Conservation (phyloP, 2,329 filamentous ascomycete species). For the Sarocladium strictum region DNA sequence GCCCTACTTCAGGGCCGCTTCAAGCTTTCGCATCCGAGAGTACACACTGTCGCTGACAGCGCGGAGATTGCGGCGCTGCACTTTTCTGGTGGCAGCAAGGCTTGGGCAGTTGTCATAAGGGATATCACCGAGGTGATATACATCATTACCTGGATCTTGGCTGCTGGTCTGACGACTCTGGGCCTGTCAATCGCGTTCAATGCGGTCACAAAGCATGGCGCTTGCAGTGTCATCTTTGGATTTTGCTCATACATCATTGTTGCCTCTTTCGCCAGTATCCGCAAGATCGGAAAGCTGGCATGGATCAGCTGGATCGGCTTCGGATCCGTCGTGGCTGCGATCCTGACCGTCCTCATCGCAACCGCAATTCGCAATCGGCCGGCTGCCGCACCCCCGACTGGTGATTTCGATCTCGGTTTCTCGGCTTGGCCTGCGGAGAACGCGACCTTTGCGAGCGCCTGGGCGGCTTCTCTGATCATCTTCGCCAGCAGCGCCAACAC, state of each 20-base stretch:
- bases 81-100: not conserved
- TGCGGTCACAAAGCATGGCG: constrained; percentile 1
- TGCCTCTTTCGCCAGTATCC: not conserved
- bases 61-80: constrained; percentile 6
- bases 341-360: constrained; percentile 8
- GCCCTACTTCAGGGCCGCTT: constrained; percentile 4
- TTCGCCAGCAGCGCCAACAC: constrained; percentile 7
- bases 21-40: constrained; percentile 3
- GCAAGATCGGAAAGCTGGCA: constrained; percentile 8
- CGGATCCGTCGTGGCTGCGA: constrained; percentile 5
- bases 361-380: constrained; percentile 4
- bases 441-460: constrained; percentile 5
- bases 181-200: constrained; percentile 7
- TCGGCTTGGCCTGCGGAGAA: constrained; percentile 1
- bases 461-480: constrained; percentile 8
- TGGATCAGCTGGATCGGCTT: constrained; percentile 8
- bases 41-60: constrained; percentile 7
- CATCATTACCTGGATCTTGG: constrained; percentile 2
- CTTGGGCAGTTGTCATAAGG: not conserved
- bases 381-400: constrained; percentile 2
- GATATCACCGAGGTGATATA: constrained; percentile 2
- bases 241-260: constrained; percentile 5
- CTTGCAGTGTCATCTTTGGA: constrained; percentile 6
- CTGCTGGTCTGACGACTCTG: constrained; percentile 2
- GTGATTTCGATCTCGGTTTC: constrained; percentile 8